These are phyloP conservation scores for Lycium ferocissimum DNA, from an alignment of 257 asterid species.

Conservation along the genomic window DNA sequence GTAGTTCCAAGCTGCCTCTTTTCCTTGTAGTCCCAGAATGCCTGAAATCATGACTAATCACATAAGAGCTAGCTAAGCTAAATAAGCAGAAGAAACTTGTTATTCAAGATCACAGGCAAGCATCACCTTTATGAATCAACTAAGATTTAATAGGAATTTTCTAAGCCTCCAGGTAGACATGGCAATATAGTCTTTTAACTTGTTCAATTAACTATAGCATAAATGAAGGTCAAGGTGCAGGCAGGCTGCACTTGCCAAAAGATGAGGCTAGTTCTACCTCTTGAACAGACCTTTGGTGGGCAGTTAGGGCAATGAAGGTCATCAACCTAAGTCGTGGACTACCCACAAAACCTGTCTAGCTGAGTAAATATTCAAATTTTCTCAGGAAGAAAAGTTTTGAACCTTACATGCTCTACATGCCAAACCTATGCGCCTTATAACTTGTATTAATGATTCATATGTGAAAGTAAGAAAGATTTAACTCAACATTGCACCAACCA, in stretches of 20 bases:
- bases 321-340: neutral
- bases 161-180: constrained; percentile 10
- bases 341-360: neutral
- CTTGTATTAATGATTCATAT: neutral
- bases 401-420: neutral
- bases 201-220: constrained; percentile 15
- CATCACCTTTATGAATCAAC: constrained; percentile 15
- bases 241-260: constrained; percentile 2
- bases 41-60: constrained; percentile 47
- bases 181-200: constrained; percentile 12
- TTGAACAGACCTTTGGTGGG: neutral
- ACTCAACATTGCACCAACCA: neutral
- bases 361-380: neutral
- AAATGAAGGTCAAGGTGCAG: constrained; percentile 7
- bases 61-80: neutral
- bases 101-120: constrained; percentile 7
- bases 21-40: constrained; percentile 89
- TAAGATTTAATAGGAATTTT: neutral
- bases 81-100: neutral
- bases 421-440: neutral
- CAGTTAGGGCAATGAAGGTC: neutral
- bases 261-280: neutral
- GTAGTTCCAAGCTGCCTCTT: constrained; percentile 76
- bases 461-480: neutral
- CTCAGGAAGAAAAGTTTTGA: neutral